Base-by-base conservation (phyloP, 352 stramenopile genomes). In the Pythium brassicae region DNA sequence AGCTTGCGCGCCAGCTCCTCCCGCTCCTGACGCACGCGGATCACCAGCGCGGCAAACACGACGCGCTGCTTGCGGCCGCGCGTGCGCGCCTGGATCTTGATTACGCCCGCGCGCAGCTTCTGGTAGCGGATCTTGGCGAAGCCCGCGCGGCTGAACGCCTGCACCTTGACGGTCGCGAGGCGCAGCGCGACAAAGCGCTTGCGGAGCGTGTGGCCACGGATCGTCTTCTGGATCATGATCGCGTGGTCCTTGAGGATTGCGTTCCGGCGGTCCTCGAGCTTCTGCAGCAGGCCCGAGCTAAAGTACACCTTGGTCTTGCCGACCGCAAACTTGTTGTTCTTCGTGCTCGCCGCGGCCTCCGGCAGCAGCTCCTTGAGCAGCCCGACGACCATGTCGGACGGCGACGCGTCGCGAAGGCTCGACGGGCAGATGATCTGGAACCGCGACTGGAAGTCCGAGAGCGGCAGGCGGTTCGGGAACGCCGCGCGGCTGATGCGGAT, bases 401-500 rank as follows among this genome's bases (percentile, higher is more conserved):
- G 74, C 14, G 74, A 57, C 2, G 73, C 76, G 26, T 84, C 66
- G 48, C 79, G 76, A 34, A 91, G 35, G 6, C 74, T 66, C 15
- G 83, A 89, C 1, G 83, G 83, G 40, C 79, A 92, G 53, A 92
- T 92, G 53, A 92, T 90, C 68, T 91, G 72, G 65, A 93, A 93
- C 32, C 83, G 80, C 57, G 77, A 69, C 61, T 88, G 78, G 63
- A 91, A 93, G 43, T 93, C 80, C 1, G 74, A 58, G 8, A 99
- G 90, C 45, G 76, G 76, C 43, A 99, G 72, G 53, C 97, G 95
- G 73, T 96, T 96, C 15, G 87, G 87, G 68, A 95, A 96, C 17
- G 86, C 86, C 0, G 84, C 79, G 23, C 87, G 79, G 74, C 79
- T 92, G 53, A 96, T 95, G 26, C 87, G 86, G 59, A 96, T 95